Percentiles rank a stretch among this genome's conserved stretches.
These are phyloP conservation scores for Fagus sylvatica DNA, from an alignment of 306 rosid genomes.

Conservation along the genomic window DNA sequence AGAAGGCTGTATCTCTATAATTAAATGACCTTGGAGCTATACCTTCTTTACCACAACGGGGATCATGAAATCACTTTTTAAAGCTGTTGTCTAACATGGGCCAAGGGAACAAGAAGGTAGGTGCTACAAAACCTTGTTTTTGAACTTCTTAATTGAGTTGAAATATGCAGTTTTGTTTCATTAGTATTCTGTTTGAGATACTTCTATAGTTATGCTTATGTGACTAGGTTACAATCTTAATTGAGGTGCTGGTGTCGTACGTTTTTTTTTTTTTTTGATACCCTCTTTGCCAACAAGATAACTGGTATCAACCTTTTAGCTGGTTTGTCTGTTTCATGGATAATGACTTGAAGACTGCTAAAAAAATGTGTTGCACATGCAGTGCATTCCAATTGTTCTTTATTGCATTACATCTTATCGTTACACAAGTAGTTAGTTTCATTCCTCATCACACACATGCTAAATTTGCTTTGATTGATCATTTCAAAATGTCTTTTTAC, in stretches of 20 bases:
- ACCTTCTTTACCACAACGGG: neutral
- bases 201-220: neutral
- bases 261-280: neutral
- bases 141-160: neutral
- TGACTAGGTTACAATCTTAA: neutral
- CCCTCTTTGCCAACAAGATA: neutral
- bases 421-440: constrained; percentile 41
- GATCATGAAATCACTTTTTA: neutral
- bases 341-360: neutral
- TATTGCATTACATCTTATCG: constrained; percentile 30
- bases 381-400: constrained; percentile 32
- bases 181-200: neutral
- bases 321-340: neutral
- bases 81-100: neutral
- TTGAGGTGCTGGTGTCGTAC: neutral
- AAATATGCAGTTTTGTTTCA: constrained; percentile 3
- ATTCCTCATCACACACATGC: constrained; percentile 42
- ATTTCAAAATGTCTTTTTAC: constrained; percentile 32
- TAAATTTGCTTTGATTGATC: constrained; percentile 28
- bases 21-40: neutral
- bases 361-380: constrained; percentile 12
- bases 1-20: neutral
- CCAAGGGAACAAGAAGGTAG: constrained; percentile 9
- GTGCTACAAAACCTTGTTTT: neutral
- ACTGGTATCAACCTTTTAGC: constrained; percentile 20